Evolutionary conservation across 495 filamentous ascomycete species (phyloP).

Genomic region (Podospora tetraspora): DNA sequence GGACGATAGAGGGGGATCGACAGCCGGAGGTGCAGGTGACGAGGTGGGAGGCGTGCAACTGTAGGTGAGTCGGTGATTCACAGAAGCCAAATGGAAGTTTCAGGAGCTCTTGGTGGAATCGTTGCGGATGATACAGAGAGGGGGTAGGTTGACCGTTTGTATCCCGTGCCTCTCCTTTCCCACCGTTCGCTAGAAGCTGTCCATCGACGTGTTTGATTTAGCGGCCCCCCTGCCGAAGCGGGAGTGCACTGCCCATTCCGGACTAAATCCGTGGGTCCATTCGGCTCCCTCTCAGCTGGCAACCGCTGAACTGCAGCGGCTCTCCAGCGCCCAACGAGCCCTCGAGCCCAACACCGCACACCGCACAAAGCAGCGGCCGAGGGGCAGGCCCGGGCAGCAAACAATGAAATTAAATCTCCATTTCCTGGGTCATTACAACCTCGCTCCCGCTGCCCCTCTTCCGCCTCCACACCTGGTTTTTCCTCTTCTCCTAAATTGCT

Average conservation of each 20-base stretch:
- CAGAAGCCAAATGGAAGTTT: background rate
- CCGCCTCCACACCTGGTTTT: background rate
- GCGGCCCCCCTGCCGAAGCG: background rate
- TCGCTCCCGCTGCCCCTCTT: background rate
- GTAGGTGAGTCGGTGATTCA: slow-evolving; percentile 13
- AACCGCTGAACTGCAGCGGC: background rate
- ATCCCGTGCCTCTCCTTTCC: background rate
- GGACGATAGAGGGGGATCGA: background rate
- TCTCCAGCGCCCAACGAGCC: background rate
- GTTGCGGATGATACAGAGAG: background rate
- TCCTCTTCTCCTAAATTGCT: background rate
- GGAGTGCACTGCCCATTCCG: background rate
- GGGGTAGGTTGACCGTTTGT: background rate
- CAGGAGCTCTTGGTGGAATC: background rate
- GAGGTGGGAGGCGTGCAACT: background rate
- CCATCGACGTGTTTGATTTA: background rate
- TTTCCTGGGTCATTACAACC: background rate
- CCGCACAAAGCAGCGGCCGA: background rate
- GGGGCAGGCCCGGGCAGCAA: background rate
- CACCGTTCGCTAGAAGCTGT: background rate
- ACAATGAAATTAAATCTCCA: background rate
- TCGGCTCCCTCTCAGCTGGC: background rate
- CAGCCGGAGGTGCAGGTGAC: background rate
- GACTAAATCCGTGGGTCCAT: background rate
- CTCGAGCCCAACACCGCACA: no score